These are phyloP conservation scores for Thecaphora thlaspeos DNA, from an alignment of 1,284 basidiomycete genomes.

Conservation along the genomic window DNA sequence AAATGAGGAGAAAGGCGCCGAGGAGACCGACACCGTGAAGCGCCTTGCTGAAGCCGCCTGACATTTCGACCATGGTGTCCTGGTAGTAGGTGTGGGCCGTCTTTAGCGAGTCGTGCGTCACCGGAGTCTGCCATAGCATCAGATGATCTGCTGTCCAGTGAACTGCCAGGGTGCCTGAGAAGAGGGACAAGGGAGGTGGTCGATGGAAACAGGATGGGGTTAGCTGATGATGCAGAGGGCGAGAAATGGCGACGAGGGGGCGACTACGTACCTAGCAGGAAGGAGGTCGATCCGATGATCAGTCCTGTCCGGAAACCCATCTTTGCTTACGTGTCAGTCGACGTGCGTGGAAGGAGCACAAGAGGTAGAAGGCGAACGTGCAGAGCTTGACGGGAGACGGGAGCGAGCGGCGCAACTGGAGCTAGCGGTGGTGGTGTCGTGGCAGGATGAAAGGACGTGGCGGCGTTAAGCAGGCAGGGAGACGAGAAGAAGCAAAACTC, in stretches of 20 bases:
- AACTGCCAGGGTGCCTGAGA: conserved; percentile 49
- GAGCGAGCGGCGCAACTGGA: too few relatives aligned
- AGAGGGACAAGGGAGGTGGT: too few relatives aligned
- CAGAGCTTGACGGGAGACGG: too few relatives aligned
- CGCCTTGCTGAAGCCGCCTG: conserved; percentile 22
- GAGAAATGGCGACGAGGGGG: neutral
- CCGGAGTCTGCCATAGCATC: conserved; percentile 51
- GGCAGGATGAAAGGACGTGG: too few relatives aligned
- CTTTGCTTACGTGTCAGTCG: neutral
- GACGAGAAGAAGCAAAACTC: too few relatives aligned
- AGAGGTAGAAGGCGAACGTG: too few relatives aligned
- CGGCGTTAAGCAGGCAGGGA: too few relatives aligned
- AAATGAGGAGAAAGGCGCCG: conserved; percentile 30
- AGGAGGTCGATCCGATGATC: conserved; percentile 44
- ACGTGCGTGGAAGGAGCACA: too few relatives aligned
- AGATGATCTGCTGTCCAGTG: conserved; percentile 57
- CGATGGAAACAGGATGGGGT: neutral
- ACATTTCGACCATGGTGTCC: conserved; percentile 40
- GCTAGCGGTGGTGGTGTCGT: too few relatives aligned
- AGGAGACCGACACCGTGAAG: conserved; percentile 36
- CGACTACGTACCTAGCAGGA: conserved; percentile 44
- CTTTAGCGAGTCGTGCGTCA: conserved; percentile 40
- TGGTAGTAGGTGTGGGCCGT: conserved; percentile 53
- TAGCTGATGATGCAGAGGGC: neutral
- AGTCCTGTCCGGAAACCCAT: conserved; percentile 38